Evolutionary conservation across 2,329 filamentous ascomycete species (phyloP), one percentile per base, ranked within the genome.

Genomic region (Xylariaceae sp.): DNA sequence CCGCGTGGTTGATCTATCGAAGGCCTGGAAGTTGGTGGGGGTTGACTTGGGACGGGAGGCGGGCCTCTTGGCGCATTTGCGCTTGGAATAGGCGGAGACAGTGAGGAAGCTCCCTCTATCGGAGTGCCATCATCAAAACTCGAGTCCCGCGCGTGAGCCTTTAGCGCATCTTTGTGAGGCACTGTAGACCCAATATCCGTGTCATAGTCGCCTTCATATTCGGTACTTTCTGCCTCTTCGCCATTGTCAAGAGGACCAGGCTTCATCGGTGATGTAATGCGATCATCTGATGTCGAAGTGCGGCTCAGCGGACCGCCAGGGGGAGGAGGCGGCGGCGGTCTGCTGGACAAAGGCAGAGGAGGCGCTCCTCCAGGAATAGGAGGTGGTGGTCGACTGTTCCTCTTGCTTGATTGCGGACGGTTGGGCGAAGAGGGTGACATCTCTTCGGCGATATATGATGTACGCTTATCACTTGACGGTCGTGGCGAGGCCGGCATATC

Each of bases 131-230:
- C 82, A 47, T 94, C 89, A 40, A 86, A 60, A 59, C 87, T 94
- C 6, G 84, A 79, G 34, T 91, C 87, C 40, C 85, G 79, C 7
- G 76, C 79, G 62, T 95, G 89, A 8, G 87, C 71, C 63, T 91
- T 95, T 47, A 97, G 66, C 1, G 91, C 90, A 66, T 95, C 91
- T 65, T 95, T 96, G 64, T 95, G 89, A 42, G 87, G 88, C n/a
- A 81, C 89, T 9, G 88, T 85, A n/a, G 90, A 88, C 2, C 86
- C 90, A 59, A 97, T 97, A 61, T 97, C 93, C 6, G 93, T 97
- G 55, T 97, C 93, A 61, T 97, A 97, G 59, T 97, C 93, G 6
- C 91, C 93, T 60, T 98, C 93, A 58, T 97, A 97, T 59, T 96
- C 91, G 0, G 89, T 94, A 26, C 89, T 77, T 56, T 94, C 89